These are phyloP conservation scores for Calonectria pseudoturangicola DNA, from an alignment of 2,329 filamentous ascomycete genomes.

Conservation along the genomic window DNA sequence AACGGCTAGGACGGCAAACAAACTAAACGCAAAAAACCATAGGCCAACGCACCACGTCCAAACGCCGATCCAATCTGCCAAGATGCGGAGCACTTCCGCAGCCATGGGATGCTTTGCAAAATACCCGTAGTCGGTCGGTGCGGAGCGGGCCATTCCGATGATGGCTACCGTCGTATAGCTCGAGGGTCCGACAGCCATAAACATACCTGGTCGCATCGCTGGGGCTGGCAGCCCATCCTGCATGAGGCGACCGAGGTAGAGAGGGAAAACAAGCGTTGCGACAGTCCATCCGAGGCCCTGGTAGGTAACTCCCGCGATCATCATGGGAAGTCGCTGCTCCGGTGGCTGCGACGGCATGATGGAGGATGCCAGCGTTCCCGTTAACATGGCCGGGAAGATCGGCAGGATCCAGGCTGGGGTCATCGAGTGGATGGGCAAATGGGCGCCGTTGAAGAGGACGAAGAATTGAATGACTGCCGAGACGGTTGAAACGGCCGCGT, in stretches of 20 bases:
- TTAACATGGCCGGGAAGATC: conserved; percentile 56
- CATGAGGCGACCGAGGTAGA: conserved; percentile 54
- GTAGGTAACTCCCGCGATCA: conserved; percentile 53
- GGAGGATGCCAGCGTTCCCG: conserved; percentile 51
- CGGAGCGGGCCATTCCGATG: conserved; percentile 52
- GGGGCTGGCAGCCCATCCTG: conserved; percentile 54
- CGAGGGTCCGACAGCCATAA: conserved; percentile 51
- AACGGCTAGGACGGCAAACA: conserved; percentile 48
- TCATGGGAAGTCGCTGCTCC: conserved; percentile 51
- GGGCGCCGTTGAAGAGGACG: conserved; percentile 56
- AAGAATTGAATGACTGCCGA: conserved; percentile 53
- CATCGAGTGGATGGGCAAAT: conserved; percentile 54
- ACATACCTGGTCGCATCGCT: conserved; percentile 54
- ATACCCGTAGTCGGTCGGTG: conserved; percentile 52
- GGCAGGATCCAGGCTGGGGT: conserved; percentile 56
- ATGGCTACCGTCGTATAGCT: conserved; percentile 54
- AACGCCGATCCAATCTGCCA: conserved; percentile 51
- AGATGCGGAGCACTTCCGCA: conserved; percentile 48
- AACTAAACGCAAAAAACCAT: conserved; percentile 54
- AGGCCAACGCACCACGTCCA: conserved; percentile 56
- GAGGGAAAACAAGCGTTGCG: conserved; percentile 49
- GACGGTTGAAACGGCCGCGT: conserved; percentile 61
- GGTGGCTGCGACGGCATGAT: conserved; percentile 52
- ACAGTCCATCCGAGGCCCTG: conserved; percentile 55
- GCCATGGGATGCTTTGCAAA: conserved; percentile 52